phyloP scores from a whole-genome alignment of 352 stramenopile genomes.

The Phytophthora podocarpi region DNA sequence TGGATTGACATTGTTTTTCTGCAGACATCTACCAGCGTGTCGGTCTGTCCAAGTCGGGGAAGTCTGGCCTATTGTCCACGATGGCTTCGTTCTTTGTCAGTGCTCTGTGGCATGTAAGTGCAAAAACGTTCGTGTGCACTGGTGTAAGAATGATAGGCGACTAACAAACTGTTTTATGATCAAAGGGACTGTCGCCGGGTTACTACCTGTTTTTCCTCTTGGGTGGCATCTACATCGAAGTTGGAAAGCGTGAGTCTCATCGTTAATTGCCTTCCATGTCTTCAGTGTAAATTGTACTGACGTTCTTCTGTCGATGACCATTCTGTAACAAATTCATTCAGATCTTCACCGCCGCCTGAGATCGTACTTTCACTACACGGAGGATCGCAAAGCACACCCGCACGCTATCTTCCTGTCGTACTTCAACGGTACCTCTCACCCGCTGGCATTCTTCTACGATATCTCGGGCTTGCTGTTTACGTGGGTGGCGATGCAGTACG shows the following conservation, averaged over 20 bases:
- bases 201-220: slow-evolving; percentile 91
- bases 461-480: slow-evolving; percentile 70
- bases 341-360: slow-evolving; percentile 76
- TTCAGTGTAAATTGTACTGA: slow-evolving; percentile 1
- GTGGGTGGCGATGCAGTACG: slow-evolving; percentile 89
- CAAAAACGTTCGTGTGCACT: not conserved
- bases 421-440: slow-evolving; percentile 73
- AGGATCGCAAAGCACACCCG: slow-evolving; percentile 77
- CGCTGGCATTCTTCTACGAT: slow-evolving; percentile 83
- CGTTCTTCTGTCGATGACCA: not conserved
- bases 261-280: not conserved
- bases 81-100: slow-evolving; percentile 85
- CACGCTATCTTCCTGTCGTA: slow-evolving; percentile 85
- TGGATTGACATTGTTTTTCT: not conserved
- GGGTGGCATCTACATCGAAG: slow-evolving; percentile 86
- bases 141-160: not conserved
- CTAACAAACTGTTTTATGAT: slow-evolving; percentile 14
- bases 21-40: slow-evolving; percentile 89
- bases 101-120: slow-evolving; percentile 83
- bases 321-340: slow-evolving; percentile 18
- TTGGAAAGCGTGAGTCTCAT: slow-evolving; percentile 69
- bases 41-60: slow-evolving; percentile 79
- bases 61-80: slow-evolving; percentile 71
- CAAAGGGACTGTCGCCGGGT: slow-evolving; percentile 79
- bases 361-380: slow-evolving; percentile 86